phyloP scores from a whole-genome alignment of 495 filamentous ascomycete genomes.

The Podospora pseudopauciseta region DNA sequence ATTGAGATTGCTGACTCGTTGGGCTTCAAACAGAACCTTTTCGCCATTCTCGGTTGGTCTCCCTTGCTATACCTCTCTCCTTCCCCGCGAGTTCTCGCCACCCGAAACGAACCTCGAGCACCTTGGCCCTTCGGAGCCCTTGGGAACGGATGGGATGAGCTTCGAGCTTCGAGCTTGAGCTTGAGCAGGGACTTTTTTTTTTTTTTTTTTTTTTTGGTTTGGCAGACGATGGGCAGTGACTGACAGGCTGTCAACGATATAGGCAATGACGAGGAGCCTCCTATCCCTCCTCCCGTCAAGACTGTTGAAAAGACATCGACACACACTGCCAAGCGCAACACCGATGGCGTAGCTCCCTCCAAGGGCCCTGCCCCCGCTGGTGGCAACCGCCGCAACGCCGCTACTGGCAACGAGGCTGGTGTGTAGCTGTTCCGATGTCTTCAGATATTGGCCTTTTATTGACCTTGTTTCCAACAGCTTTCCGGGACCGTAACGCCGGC shows the following conservation, averaged over 20 bases:
- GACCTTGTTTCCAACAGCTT: slow-evolving; percentile 53
- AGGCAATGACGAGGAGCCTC: slow-evolving; percentile 88
- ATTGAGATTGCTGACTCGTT: slow-evolving; percentile 25
- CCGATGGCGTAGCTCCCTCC: slow-evolving; percentile 66
- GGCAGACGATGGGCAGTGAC: slow-evolving; percentile 12
- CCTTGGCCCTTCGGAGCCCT: not conserved
- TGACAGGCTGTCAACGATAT: slow-evolving; percentile 28
- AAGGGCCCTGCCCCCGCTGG: slow-evolving; percentile 39
- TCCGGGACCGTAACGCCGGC: slow-evolving; percentile 86
- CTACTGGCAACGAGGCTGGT: slow-evolving; percentile 81
- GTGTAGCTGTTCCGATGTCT: slow-evolving; percentile 22
- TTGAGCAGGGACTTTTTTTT: slow-evolving; percentile 13
- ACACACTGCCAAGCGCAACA: slow-evolving; percentile 85
- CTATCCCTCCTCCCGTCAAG: slow-evolving; percentile 75
- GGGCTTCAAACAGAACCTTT: slow-evolving; percentile 62
- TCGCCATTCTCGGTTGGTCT: slow-evolving; percentile 75
- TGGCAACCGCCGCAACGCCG: slow-evolving; percentile 50
- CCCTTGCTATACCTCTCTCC: slow-evolving; percentile 40
- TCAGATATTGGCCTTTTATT: slow-evolving; percentile 8
- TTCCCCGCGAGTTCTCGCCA: slow-evolving; percentile 23
- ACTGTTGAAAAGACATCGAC: slow-evolving; percentile 78
- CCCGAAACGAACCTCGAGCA: slow-evolving; percentile 9
- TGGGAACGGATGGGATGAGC: slow-evolving; percentile 4
- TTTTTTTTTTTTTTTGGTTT: not conserved
- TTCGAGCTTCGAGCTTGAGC: slow-evolving; percentile 21